phyloP scores from a whole-genome alignment of 257 asterid genomes.

The Nemophila menziesii region DNA sequence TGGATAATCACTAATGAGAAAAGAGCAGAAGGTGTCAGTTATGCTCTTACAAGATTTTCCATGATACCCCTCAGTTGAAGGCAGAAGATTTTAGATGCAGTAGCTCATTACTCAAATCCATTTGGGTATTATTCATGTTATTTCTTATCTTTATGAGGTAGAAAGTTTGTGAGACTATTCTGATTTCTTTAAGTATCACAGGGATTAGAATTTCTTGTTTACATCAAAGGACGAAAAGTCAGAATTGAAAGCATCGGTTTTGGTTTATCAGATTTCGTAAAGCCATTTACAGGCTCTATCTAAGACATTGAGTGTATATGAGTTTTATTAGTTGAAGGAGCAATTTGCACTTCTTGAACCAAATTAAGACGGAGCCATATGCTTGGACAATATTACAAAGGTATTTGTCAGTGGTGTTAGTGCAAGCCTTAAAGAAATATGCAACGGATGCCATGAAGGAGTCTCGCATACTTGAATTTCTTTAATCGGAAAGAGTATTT shows the following conservation, averaged over 20 bases:
- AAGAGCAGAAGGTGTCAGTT: too few relatives aligned
- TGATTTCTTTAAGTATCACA: too few relatives aligned
- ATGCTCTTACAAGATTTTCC: too few relatives aligned
- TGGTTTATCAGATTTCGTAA: conserved; percentile 89
- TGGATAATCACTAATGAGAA: too few relatives aligned
- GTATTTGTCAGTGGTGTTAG: conserved; percentile 21
- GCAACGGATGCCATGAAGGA: conserved; percentile 90
- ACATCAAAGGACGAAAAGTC: conserved; percentile 68
- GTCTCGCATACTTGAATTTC: conserved; percentile 63
- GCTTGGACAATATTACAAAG: conserved; percentile 30
- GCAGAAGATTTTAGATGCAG: too few relatives aligned
- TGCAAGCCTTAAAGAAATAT: conserved; percentile 67
- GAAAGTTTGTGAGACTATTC: too few relatives aligned
- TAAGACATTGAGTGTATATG: conserved; percentile 40
- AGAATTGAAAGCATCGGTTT: conserved; percentile 84
- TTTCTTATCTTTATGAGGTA: too few relatives aligned
- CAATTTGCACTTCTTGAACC: conserved; percentile 39
- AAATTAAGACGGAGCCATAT: conserved; percentile 38
- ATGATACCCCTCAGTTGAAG: too few relatives aligned
- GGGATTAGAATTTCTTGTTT: conserved; percentile 81
- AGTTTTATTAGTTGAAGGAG: conserved; percentile 38
- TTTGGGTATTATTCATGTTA: too few relatives aligned
- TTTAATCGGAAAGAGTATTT: conserved; percentile 85
- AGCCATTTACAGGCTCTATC: conserved; percentile 65
- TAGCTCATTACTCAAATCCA: too few relatives aligned